Evolutionary conservation across 1,284 basidiomycete species (phyloP).

Genomic region (Uromyces viciae-fabae): DNA sequence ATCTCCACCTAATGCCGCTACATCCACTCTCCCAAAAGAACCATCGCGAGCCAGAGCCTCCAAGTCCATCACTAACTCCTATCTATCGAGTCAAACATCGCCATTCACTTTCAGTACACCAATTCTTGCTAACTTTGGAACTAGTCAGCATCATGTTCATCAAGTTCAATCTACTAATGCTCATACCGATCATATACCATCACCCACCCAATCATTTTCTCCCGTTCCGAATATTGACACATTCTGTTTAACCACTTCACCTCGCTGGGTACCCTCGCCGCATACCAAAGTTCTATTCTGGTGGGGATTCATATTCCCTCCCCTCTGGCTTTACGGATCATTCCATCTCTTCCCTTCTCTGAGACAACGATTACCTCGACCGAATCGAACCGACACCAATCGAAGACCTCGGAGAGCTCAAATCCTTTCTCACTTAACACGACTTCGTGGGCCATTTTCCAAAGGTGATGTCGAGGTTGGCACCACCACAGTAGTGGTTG

Average conservation of each 20-base stretch:
- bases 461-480: conserved; percentile 49
- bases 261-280: not conserved
- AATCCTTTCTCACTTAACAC: conserved; percentile 47
- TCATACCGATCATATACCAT: not conserved
- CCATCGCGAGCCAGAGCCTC: not conserved
- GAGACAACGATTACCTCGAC: not conserved
- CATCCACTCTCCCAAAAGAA: conserved; percentile 14
- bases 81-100: not conserved
- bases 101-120: not conserved
- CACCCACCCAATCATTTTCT: not conserved
- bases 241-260: conserved; percentile 2
- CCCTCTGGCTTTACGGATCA: conserved; percentile 23
- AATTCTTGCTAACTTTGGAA: not conserved
- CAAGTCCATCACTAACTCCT: not conserved
- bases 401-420: not conserved
- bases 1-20: not conserved
- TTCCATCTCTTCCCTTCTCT: conserved; percentile 10
- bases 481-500: conserved; percentile 3
- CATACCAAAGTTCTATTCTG: conserved; percentile 15
- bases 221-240: not conserved
- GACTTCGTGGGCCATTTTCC: conserved; percentile 54
- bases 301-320: conserved; percentile 25
- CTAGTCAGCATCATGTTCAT: not conserved
- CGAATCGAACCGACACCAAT: not conserved
- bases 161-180: not conserved